Conservation (phyloP, 2,329 filamentous ascomycete genomes). For the Sarocladium oryzae region DNA sequence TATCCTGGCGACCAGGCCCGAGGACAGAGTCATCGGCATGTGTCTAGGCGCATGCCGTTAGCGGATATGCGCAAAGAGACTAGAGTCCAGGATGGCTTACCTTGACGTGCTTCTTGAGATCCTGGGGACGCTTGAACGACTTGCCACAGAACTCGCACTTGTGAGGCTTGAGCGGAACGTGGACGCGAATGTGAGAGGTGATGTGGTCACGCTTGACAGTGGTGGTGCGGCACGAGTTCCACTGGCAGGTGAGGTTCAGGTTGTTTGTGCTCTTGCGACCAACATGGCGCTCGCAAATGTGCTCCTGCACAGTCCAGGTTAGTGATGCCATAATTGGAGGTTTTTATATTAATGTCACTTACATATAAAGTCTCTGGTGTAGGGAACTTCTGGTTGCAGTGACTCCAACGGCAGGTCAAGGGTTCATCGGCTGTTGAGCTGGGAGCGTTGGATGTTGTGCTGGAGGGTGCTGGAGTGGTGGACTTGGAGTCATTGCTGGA, state of each 20-base stretch:
- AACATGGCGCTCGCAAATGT: slow-evolving; percentile 97
- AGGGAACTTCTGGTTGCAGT: slow-evolving; percentile 52
- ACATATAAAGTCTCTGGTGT: slow-evolving; percentile 55
- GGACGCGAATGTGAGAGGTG: slow-evolving; percentile 96
- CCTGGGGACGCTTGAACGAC: slow-evolving; percentile 97
- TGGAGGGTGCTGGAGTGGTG: slow-evolving; percentile 45
- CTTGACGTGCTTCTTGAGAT: slow-evolving; percentile 99
- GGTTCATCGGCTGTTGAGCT: slow-evolving; percentile 43
- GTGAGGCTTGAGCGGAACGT: slow-evolving; percentile 98
- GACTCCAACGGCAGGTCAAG: slow-evolving; percentile 54
- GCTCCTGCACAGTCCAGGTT: slow-evolving; percentile 55
- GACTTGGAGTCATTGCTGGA: slow-evolving; percentile 43
- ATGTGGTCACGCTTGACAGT: slow-evolving; percentile 99
- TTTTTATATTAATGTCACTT: slow-evolving; percentile 23
- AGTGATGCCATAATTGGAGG: background rate
- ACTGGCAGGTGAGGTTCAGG: slow-evolving; percentile 92
- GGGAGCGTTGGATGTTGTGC: slow-evolving; percentile 36
- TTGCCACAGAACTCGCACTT: slow-evolving; percentile 99
- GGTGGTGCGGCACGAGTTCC: slow-evolving; percentile 92
- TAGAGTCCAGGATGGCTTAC: slow-evolving; percentile 27
- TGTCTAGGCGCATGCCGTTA: slow-evolving; percentile 42
- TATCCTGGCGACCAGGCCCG: slow-evolving; percentile 45
- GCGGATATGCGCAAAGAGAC: background rate
- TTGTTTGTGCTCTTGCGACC: slow-evolving; percentile 99
- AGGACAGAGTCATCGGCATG: slow-evolving; percentile 91